phyloP scores from a whole-genome alignment of 352 stramenopile species.

The Pythium periplocum region DNA sequence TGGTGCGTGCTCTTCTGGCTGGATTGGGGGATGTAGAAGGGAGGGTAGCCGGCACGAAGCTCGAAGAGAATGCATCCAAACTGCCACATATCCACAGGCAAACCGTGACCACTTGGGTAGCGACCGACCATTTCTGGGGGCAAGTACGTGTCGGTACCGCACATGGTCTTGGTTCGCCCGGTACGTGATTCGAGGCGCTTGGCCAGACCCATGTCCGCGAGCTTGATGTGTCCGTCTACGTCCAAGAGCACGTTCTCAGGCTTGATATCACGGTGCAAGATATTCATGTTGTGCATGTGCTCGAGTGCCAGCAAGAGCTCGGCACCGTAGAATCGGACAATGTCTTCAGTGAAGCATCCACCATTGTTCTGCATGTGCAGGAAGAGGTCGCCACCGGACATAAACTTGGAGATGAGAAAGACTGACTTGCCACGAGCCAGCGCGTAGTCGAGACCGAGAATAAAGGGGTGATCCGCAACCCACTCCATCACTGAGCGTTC shows the following conservation, averaged over 20 bases:
- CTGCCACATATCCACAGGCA: constrained; percentile 92
- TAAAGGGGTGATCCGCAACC: constrained; percentile 91
- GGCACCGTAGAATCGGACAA: constrained; percentile 81
- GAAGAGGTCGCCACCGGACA: constrained; percentile 95
- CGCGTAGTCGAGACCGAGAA: constrained; percentile 96
- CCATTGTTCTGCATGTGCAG: constrained; percentile 86
- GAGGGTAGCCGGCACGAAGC: constrained; percentile 87
- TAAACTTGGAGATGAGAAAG: constrained; percentile 98
- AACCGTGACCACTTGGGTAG: constrained; percentile 71
- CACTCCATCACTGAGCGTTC: constrained; percentile 83
- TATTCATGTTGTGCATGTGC: constrained; percentile 91
- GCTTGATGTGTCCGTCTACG: constrained; percentile 84
- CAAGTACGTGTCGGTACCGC: constrained; percentile 87
- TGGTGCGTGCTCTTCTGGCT: constrained; percentile 87
- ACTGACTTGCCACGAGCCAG: constrained; percentile 95
- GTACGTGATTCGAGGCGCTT: constrained; percentile 76
- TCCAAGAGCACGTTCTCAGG: constrained; percentile 90
- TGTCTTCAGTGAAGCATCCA: constrained; percentile 69
- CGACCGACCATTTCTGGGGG: constrained; percentile 86
- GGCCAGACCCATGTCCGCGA: constrained; percentile 89
- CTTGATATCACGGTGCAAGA: constrained; percentile 92
- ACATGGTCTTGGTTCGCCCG: constrained; percentile 86
- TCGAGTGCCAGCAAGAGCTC: constrained; percentile 78
- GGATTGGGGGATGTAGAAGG: constrained; percentile 89
- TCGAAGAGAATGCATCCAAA: constrained; percentile 93